Evolutionary conservation across 1,139 yeast genomes (phyloP).

Genomic region (Meyerozyma sp.): DNA sequence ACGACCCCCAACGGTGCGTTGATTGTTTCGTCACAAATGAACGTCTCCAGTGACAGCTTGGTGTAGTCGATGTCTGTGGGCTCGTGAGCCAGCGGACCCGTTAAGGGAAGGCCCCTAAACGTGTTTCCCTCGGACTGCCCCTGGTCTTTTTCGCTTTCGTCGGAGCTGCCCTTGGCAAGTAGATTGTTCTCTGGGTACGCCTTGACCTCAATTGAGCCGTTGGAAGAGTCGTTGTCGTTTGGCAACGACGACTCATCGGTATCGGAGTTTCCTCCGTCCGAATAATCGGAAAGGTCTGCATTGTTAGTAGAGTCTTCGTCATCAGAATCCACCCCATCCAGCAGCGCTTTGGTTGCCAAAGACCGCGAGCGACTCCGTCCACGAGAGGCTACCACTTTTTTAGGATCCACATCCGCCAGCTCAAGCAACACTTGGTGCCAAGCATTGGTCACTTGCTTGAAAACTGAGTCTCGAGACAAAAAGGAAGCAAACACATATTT

Average conservation of each 20-base stretch:
- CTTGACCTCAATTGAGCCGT: not conserved
- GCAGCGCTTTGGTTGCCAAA: not conserved
- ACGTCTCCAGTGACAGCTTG: slow-evolving; percentile 54
- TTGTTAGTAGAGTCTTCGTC: not conserved
- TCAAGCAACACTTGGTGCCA: slow-evolving; percentile 48
- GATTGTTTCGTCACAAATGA: slow-evolving; percentile 55
- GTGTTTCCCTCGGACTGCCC: slow-evolving; percentile 3
- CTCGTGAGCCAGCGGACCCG: slow-evolving; percentile 36
- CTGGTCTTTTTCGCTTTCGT: slow-evolving; percentile 1
- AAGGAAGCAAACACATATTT: slow-evolving; percentile 71
- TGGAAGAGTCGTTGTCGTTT: not conserved
- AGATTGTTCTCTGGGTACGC: not conserved
- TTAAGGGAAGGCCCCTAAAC: slow-evolving; percentile 32
- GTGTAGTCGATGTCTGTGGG: slow-evolving; percentile 39
- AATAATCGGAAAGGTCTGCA: slow-evolving; percentile 16
- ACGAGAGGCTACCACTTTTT: slow-evolving; percentile 7
- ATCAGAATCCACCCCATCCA: not conserved
- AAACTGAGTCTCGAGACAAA: slow-evolving; percentile 61
- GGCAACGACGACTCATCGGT: not conserved
- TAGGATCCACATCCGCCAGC: slow-evolving; percentile 17
- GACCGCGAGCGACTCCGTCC: not conserved
- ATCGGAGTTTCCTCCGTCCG: slow-evolving; percentile 13
- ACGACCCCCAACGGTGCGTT: slow-evolving; percentile 82
- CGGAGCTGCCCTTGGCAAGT: not conserved
- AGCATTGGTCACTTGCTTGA: slow-evolving; percentile 53